A percentile compares a stretch with the other conserved stretches of the same genome.
Evolutionary conservation across 768 basidiomycete species (phyloP).

Genomic region (Psilocybe sp.): DNA sequence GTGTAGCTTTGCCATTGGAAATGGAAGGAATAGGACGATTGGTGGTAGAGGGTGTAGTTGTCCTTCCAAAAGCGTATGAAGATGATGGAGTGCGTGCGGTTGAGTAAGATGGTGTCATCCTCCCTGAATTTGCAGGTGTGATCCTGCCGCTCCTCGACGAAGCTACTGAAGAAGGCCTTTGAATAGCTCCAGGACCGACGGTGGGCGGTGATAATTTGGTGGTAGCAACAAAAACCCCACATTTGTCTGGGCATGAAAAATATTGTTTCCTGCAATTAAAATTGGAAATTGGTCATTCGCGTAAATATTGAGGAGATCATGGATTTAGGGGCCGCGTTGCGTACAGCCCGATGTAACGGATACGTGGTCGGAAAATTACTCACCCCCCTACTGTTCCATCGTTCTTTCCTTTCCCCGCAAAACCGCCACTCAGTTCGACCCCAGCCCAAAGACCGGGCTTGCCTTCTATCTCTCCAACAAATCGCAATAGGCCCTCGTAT

Average conservation of each 20-base stretch:
- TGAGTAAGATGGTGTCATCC: slow-evolving; percentile 46
- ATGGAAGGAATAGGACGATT: slow-evolving; percentile 51
- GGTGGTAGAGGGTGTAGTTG: slow-evolving; percentile 34
- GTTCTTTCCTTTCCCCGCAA: slow-evolving; percentile 92
- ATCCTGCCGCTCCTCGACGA: slow-evolving; percentile 64
- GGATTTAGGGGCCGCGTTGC: not conserved
- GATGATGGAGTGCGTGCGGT: slow-evolving; percentile 33
- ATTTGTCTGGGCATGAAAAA: slow-evolving; percentile 79
- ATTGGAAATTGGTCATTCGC: slow-evolving; percentile 1
- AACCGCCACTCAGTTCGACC: slow-evolving; percentile 84
- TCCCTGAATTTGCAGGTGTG: slow-evolving; percentile 56
- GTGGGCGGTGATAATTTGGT: slow-evolving; percentile 81
- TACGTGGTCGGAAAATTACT: slow-evolving; percentile 30
- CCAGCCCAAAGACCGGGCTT: slow-evolving; percentile 93
- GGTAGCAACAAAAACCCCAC: slow-evolving; percentile 88
- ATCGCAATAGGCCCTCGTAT: slow-evolving; percentile 80
- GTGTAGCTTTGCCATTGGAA: slow-evolving; percentile 33
- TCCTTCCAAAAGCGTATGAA: slow-evolving; percentile 35
- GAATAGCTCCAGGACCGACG: slow-evolving; percentile 46
- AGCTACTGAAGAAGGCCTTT: slow-evolving; percentile 76
- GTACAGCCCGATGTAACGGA: slow-evolving; percentile 1
- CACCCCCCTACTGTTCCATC: slow-evolving; percentile 88
- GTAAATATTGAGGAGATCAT: not conserved
- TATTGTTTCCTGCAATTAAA: slow-evolving; percentile 61
- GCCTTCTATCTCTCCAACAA: slow-evolving; percentile 82